These are phyloP conservation scores for Tylopilus plumbeoviolaceoides DNA, from an alignment of 768 basidiomycete species.

Conservation along the genomic window DNA sequence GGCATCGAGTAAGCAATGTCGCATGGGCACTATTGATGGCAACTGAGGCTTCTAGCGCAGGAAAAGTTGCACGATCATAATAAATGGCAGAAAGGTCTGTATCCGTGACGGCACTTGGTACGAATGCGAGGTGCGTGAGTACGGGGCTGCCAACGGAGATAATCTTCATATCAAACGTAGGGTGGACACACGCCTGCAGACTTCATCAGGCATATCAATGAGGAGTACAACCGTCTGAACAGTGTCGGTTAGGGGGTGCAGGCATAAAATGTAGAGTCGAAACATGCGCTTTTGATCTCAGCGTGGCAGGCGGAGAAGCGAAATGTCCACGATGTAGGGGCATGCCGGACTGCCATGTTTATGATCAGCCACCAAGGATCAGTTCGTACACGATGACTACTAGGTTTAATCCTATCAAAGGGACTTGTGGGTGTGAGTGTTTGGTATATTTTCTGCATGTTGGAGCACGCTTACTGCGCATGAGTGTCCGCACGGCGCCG, in stretches of 20 bases:
- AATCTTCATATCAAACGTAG: conserved; percentile 37
- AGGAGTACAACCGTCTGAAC: conserved; percentile 68
- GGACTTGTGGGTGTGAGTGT: conserved; percentile 55
- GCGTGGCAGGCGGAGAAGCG: conserved; percentile 13
- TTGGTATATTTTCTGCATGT: conserved; percentile 9
- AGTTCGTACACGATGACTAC: conserved; percentile 86
- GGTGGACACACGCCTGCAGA: conserved; percentile 70
- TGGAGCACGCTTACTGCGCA: conserved; percentile 77
- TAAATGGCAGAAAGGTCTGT: conserved; percentile 65
- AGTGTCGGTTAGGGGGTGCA: conserved; percentile 20
- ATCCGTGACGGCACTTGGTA: conserved; percentile 78
- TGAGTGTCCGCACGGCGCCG: conserved; percentile 90
- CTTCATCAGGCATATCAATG: conserved; percentile 74
- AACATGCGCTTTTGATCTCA: conserved; percentile 6
- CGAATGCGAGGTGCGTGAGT: conserved; percentile 61
- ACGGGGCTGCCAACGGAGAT: conserved; percentile 22
- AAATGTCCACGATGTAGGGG: conserved; percentile 11
- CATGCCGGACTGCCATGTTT: conserved; percentile 14
- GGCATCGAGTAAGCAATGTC: conserved; percentile 52
- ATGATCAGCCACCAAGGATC: conserved; percentile 50
- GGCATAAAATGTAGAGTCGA: conserved; percentile 4
- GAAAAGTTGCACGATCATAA: conserved; percentile 85
- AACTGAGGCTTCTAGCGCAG: conserved; percentile 31
- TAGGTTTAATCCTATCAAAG: conserved; percentile 84
- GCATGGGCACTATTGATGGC: not conserved